Evolutionary conservation across 768 basidiomycete species (phyloP), one percentile per base, ranked within the genome.

Genomic region (Trametopsis cervina): DNA sequence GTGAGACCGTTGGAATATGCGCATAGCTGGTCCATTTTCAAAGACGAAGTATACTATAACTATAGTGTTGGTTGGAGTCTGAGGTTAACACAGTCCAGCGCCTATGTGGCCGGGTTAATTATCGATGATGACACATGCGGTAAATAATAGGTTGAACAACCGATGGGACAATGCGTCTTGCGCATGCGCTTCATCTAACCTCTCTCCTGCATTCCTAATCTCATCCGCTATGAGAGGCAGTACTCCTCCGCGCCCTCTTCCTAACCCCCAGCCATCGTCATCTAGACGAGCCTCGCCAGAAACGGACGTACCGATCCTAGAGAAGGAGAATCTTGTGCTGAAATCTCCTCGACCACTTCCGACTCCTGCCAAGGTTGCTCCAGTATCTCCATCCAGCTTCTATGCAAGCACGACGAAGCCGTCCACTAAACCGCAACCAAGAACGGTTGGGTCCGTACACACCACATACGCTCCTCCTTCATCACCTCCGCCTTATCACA

Each of bases 241-340:
- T 23, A 15, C 46, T n/a, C 25, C 46, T 9, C 29, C 46, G 21
- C 46, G 46, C 15, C 40, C 46, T 1, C 25, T 41, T 4, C 39
- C 38, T 7, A 27, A 22, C 5, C 40, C 40, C 15, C n/a, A n/a
- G n/a, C 38, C 18, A 18, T 17, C 46, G 4, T 39, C 39, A 10
- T 23, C 39, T n/a, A 11, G 40, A 17, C 40, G 18, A 21, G n/a
- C 15, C 5, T 41, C 40, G 25, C n/a, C n/a, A n/a, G 45, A 46
- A 24, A 20, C 39, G 1, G 15, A 40, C n/a, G 46, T 40, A 20
- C 21, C 23, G 4, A 43, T 42, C 6, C 29, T 41, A 9, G 51
- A 52, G 51, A 52, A 52, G 23, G 51, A 52, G 46, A 52, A 52
- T 21, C 46, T 29, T 15, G 39, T 10, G 13, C 47, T 47, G n/a